phyloP scores from a whole-genome alignment of 164 flowering plant genomes.

The Chimonanthus praecox region DNA sequence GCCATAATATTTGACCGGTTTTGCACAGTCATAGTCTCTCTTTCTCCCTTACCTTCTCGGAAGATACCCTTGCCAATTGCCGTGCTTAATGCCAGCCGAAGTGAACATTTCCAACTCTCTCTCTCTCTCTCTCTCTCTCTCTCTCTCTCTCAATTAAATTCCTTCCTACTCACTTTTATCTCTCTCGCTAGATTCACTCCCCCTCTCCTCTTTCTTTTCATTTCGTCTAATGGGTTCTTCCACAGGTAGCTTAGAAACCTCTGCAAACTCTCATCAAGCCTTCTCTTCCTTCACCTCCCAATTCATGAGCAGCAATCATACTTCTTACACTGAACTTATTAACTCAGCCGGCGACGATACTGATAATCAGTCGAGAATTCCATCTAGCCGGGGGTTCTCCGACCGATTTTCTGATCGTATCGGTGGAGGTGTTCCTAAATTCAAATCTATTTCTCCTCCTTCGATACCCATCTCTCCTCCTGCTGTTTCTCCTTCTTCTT shows the following conservation, averaged over 20 bases:
- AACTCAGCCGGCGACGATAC: conserved; percentile 10
- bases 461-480: conserved; percentile 56
- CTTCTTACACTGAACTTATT: conserved; percentile 23
- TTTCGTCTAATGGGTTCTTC: conserved; percentile 33
- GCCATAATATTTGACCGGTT: conserved; percentile 39
- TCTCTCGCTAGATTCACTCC: too few relatives aligned
- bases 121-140: conserved; percentile 5
- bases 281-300: conserved; percentile 28
- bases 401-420: background rate
- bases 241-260: conserved; percentile 31
- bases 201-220: background rate
- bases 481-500: conserved; percentile 59
- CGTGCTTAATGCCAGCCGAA: too few relatives aligned
- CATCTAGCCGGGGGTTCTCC: conserved; percentile 19
- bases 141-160: background rate
- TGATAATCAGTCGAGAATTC: conserved; percentile 4
- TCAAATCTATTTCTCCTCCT: conserved; percentile 54
- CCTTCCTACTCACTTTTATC: background rate
- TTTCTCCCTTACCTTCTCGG: conserved; percentile 11
- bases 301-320: conserved; percentile 28
- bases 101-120: conserved; percentile 2
- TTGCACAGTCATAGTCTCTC: conserved; percentile 15
- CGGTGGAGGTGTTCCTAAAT: conserved; percentile 40
- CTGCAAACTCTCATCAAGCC: conserved; percentile 25
- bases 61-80: conserved; percentile 13